phyloP scores from a whole-genome alignment of 2,329 filamentous ascomycete species.

The Fragosphaeria purpurea region DNA sequence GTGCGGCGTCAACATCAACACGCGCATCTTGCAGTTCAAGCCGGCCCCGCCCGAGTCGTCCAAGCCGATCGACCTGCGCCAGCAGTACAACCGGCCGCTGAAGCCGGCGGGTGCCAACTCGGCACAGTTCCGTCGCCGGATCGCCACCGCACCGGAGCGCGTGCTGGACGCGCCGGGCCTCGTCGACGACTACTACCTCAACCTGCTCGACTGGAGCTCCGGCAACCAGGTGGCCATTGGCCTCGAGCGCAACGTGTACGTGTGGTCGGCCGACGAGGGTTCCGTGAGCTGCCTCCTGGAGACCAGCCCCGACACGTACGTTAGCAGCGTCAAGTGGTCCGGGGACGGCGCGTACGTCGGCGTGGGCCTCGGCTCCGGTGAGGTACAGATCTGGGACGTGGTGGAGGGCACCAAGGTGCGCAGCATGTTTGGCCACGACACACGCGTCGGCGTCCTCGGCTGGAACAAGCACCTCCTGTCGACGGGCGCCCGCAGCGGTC shows the following conservation, averaged over 20 bases:
- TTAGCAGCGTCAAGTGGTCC: slow-evolving; percentile 98
- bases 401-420: slow-evolving; percentile 90
- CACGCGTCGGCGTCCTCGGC: slow-evolving; percentile 93
- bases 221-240: slow-evolving; percentile 97
- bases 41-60: slow-evolving; percentile 95
- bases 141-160: slow-evolving; percentile 89
- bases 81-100: slow-evolving; percentile 95
- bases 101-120: slow-evolving; percentile 64
- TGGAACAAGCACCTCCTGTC: slow-evolving; percentile 99
- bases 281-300: slow-evolving; percentile 83
- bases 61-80: slow-evolving; percentile 92
- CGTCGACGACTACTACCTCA: slow-evolving; percentile 98
- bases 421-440: slow-evolving; percentile 97
- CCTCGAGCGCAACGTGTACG: slow-evolving; percentile 91
- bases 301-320: slow-evolving; percentile 80
- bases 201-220: slow-evolving; percentile 96
- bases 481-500: slow-evolving; percentile 84
- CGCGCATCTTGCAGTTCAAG: slow-evolving; percentile 96
- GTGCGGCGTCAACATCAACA: slow-evolving; percentile 76
- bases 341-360: slow-evolving; percentile 93
- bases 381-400: slow-evolving; percentile 99
- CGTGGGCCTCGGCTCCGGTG: slow-evolving; percentile 86
- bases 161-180: slow-evolving; percentile 93
- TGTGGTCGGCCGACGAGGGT: slow-evolving; percentile 95
- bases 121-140: slow-evolving; percentile 81